Percentiles rank a stretch among this genome's conserved stretches.
Conservation (phyloP, 75 land plant genomes). For the Pseudotsuga menziesii region DNA sequence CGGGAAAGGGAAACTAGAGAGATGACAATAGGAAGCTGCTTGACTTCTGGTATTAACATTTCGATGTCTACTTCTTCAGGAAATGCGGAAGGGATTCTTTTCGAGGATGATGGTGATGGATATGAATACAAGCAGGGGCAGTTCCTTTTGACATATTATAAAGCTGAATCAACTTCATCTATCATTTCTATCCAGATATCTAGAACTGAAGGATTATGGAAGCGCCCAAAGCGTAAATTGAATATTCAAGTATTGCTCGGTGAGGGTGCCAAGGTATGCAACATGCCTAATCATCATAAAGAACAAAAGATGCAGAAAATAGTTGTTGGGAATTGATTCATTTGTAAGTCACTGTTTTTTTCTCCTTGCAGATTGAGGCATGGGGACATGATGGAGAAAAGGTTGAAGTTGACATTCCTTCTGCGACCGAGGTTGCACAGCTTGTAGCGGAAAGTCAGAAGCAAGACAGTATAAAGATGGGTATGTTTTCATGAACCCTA, state of each 20-base stretch:
- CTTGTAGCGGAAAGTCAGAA: conserved; percentile 32
- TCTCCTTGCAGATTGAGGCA: conserved; percentile 48
- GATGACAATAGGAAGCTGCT: background rate
- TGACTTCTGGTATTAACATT: background rate
- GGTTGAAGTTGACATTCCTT: conserved; percentile 59
- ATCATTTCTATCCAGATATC: conserved; percentile 58
- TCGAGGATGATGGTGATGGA: conserved; percentile 94
- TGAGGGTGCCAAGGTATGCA: conserved; percentile 58
- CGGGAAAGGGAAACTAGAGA: background rate
- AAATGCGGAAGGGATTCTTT: conserved; percentile 82
- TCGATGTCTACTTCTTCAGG: background rate
- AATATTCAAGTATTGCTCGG: conserved; percentile 76
- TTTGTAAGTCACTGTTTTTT: background rate
- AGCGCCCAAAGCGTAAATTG: conserved; percentile 70
- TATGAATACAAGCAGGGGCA: conserved; percentile 63
- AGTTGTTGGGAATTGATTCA: background rate
- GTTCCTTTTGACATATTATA: conserved; percentile 75
- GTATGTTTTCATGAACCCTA: conserved; percentile 20
- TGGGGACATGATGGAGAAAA: conserved; percentile 80
- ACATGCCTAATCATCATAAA: background rate
- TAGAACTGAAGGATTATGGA: conserved; percentile 60
- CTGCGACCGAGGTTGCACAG: conserved; percentile 46
- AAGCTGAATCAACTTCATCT: conserved; percentile 56
- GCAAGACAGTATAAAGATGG: conserved; percentile 25
- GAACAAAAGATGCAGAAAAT: background rate